Evolutionary conservation across 192 early-diverging fungal genomes (phyloP).

Genomic region (Coemansia sp.): DNA sequence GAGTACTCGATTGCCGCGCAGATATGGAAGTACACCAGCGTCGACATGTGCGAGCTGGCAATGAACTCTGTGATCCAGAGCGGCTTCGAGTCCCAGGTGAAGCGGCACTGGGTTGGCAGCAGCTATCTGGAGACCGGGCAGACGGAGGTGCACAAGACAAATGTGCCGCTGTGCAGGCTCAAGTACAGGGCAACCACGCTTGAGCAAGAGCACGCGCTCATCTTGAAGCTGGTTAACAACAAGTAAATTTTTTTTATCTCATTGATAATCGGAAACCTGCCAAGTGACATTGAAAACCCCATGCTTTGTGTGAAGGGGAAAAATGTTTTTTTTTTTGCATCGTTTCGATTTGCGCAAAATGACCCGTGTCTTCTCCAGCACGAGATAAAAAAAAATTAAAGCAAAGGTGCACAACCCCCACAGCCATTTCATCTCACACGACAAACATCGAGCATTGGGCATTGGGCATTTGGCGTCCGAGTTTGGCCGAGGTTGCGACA

Average conservation of each 20-base stretch:
- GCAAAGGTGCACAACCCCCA: no score
- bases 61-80: constrained; percentile 86
- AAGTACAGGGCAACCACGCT: constrained; percentile 82
- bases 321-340: no score
- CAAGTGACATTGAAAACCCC: neutral
- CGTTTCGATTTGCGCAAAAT: no score
- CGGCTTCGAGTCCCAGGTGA: constrained; percentile 86
- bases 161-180: constrained; percentile 87
- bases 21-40: constrained; percentile 91
- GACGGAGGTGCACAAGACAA: constrained; percentile 84
- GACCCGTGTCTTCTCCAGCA: no score
- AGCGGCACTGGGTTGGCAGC: constrained; percentile 87
- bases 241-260: neutral
- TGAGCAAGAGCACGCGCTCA: constrained; percentile 66
- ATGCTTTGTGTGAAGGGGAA: no score
- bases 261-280: neutral
- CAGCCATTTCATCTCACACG: no score
- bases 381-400: no score
- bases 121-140: constrained; percentile 73
- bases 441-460: no score
- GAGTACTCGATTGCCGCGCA: constrained; percentile 94
- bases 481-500: no score
- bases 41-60: constrained; percentile 95
- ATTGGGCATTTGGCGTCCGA: no score
- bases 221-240: constrained; percentile 16